Evolutionary conservation across 2,329 filamentous ascomycete genomes (phyloP), one percentile per base, ranked within the genome.

Genomic region (Alternaria viburni): DNA sequence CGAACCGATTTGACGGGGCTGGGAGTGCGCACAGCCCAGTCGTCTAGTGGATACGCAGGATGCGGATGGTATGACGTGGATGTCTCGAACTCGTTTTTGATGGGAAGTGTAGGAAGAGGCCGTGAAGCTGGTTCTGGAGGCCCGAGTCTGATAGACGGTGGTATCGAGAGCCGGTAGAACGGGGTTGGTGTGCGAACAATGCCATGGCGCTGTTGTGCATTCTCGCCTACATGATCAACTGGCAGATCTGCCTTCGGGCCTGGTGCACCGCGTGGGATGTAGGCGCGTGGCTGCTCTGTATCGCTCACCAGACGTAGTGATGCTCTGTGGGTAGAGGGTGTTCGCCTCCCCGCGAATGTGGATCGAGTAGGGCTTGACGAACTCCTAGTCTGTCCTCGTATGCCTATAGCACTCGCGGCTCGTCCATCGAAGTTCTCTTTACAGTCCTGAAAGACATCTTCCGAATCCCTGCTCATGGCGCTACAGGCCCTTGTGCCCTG

Each of bases 21-120:
- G 3, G 75, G 75, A 6, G 73, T 76, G 32, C 64, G 68, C 28
- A 67, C 57, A 15, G 64, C 58, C 74, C 76, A 77, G 8, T 75
- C 71, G 21, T 74, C 69, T 2, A 71, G 30, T 2, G 69, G 66
- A 51, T 72, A 76, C 44, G 66, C 71, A 23, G 71, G 72, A 52
- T 76, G 69, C 2, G 69, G 71, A 13, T 62, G 61, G 56, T 76
- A 74, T 19, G 59, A 54, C 4, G 69, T 73, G 7, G 68, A 64
- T 9, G 64, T 58, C 4, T 43, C n/a, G 15, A 62, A 43, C 10
- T 66, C 59, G 17, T 32, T 57, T 58, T 75, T 74, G 15, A 54
- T 61, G 21, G 74, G 72, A n/a, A 72, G 61, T 2, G 59, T 57
- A 7, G 68, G 69, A 3, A 72, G 63, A 28, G 63, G 59, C 8